Base-by-base conservation (phyloP, 2,329 filamentous ascomycete genomes). In the Bipolaris victoriae region DNA sequence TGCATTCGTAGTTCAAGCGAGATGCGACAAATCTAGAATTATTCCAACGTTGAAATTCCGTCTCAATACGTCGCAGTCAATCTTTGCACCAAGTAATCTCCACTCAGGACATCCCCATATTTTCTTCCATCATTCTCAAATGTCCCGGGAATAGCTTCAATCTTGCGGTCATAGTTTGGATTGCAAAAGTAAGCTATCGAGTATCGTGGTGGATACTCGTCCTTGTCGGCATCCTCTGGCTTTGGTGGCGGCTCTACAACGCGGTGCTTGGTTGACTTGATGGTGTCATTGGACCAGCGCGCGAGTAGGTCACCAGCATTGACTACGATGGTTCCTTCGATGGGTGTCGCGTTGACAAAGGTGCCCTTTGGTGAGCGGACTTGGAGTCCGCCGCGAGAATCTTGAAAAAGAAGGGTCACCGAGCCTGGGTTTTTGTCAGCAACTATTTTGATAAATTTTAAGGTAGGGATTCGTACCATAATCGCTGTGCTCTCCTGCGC, bases 161-260 rank as follows among this genome's bases (percentile, higher is more conserved):
- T 96, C 53, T 84, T 79, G 64, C 83, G 85, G 58, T 90, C 85
- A 72, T 86, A 89, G 71, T 96, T 92, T 7, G 92, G 91, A 66
- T 96, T 94, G 81, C 92, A 96, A 74, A 96, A 96, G 78, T 96
- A 97, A 67, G 92, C 93, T 71, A 97, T 89, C 67, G 90, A 94
- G 72, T 97, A 97, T 26, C 81, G 65, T 5, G 91, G 82, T 1
- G 92, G 91, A 74, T 96, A 89, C 16, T 82, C 83, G 3, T 74
- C 75, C 7, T 78, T 79, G 15, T 79, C 80, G 3, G 82, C 82
- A 15, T 81, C 79, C 0, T 77, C 73, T 10, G 67, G 60, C 37
- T 73, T 74, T 4, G 73, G 68, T 0, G 91, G 90, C 1, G 93
- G 93, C 78, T 97, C 90, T 5, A 97, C 90, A 0, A 97, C 93